These are phyloP conservation scores for Calonectria pauciramosa DNA, from an alignment of 2,329 filamentous ascomycete genomes.

Conservation along the genomic window DNA sequence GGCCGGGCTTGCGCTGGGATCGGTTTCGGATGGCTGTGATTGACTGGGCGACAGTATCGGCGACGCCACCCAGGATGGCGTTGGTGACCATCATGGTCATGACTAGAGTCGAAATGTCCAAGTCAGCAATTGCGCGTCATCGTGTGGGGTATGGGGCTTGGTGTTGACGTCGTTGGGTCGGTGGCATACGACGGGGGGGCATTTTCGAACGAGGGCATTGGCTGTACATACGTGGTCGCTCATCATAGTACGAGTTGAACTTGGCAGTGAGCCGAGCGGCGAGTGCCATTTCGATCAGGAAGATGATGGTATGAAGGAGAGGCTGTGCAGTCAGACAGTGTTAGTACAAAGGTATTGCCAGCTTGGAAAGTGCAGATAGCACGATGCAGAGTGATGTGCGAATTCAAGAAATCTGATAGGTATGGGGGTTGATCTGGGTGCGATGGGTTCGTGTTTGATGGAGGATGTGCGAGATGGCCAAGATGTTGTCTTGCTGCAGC, in stretches of 20 bases:
- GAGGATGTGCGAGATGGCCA: not conserved
- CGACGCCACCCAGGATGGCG: slow-evolving; percentile 92
- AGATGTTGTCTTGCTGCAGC: not conserved
- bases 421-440: not conserved
- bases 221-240: slow-evolving; percentile 78
- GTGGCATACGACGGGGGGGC: not conserved
- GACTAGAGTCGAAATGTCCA: slow-evolving; percentile 63
- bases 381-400: not conserved
- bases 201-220: not conserved
- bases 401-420: not conserved
- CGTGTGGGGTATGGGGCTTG: not conserved
- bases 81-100: slow-evolving; percentile 99
- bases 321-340: slow-evolving; percentile 70
- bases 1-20: slow-evolving; percentile 73
- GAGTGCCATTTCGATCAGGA: slow-evolving; percentile 90
- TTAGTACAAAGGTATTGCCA: slow-evolving; percentile 36
- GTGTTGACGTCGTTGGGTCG: not conserved
- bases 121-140: slow-evolving; percentile 23
- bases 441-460: not conserved
- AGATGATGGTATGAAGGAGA: slow-evolving; percentile 85
- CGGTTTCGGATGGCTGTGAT: slow-evolving; percentile 86
- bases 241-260: slow-evolving; percentile 95
- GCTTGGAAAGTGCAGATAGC: not conserved
- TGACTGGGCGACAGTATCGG: slow-evolving; percentile 95
- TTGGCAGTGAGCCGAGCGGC: slow-evolving; percentile 85